Base-by-base conservation (phyloP, 176 grass and related monocot genomes). In the Carex kokanica region DNA sequence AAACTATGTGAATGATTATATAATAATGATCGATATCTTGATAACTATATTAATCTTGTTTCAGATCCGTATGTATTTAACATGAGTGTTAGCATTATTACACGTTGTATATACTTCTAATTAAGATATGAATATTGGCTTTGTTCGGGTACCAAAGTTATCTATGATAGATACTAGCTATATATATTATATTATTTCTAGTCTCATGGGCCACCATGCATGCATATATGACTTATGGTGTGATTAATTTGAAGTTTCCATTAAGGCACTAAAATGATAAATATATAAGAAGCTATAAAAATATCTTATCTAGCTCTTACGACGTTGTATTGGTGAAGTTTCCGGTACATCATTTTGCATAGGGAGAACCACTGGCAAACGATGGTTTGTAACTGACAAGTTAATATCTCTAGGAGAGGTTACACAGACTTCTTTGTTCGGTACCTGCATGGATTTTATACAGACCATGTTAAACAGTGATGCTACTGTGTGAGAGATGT, bases 331-430 rank as follows among this genome's bases (percentile, higher is more conserved):
- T 0, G 83, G 27, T 78, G 80, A 31, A 66, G 84, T 82, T 91
- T 97, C 88, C 40, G 88, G 88, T 58, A 92, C 86, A 87, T 83
- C 88, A 83, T 81, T 88, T 34, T 74, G 75, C 81, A 91, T 72
- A 0, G 85, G 79, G 56, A 85, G 86, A 85, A 56, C 75, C 27
- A 89, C 10, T 14, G 86, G 55, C 23, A 73, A 79, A 52, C 87
- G 71, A 67, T 84, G 81, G 83, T 81, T 87, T 88, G 88, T 53
- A 66, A 86, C 65, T 73, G 85, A 71, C 9, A 64, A 64, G 52
- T 90, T 87, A 14, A 83, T 84, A 36, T 88, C 86, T 36, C 85
- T 81, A 79, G 64, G 83, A 77, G 79, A 84, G 38, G 82, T 88
- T 21, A 60, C 49, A 54, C 74, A 80, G 87, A 68, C 57, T 63